Conservation (phyloP, 352 stramenopile species). For the Phytophthora pinifolia region DNA sequence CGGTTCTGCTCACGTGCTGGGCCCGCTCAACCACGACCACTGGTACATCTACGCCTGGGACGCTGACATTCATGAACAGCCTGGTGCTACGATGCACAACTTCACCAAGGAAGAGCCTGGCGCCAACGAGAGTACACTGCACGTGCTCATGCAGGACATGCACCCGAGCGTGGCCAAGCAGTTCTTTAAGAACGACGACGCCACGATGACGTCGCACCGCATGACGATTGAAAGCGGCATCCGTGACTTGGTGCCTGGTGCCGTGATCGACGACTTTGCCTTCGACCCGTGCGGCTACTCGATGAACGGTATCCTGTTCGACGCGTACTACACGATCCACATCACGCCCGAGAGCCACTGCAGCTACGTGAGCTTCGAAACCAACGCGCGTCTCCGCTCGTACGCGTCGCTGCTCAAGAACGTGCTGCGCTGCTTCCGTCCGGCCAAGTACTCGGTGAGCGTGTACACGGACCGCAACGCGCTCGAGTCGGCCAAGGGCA, state of each 20-base stretch:
- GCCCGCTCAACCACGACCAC: slow-evolving; percentile 97
- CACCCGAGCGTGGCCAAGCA: slow-evolving; percentile 75
- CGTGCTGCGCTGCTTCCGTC: slow-evolving; percentile 97
- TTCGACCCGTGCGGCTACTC: slow-evolving; percentile 99
- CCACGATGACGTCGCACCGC: slow-evolving; percentile 71
- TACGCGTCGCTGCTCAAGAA: slow-evolving; percentile 95
- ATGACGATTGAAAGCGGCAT: slow-evolving; percentile 97
- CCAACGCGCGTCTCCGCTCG: slow-evolving; percentile 89
- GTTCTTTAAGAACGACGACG: slow-evolving; percentile 84
- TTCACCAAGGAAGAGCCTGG: slow-evolving; percentile 17
- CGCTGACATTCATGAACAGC: slow-evolving; percentile 83
- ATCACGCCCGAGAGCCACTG: slow-evolving; percentile 97
- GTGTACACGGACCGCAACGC: slow-evolving; percentile 93
- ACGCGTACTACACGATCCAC: slow-evolving; percentile 99
- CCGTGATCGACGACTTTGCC: slow-evolving; percentile 95
- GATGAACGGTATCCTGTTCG: slow-evolving; percentile 99
- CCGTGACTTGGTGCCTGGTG: slow-evolving; percentile 93
- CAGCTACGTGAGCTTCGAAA: slow-evolving; percentile 98
- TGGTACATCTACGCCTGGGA: slow-evolving; percentile 99
- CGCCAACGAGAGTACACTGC: slow-evolving; percentile 69
- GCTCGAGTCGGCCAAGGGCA: slow-evolving; percentile 58
- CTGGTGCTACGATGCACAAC: slow-evolving; percentile 16
- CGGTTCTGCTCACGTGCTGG: slow-evolving; percentile 84
- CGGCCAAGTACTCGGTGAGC: slow-evolving; percentile 97
- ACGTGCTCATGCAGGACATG: slow-evolving; percentile 90